phyloP scores from a whole-genome alignment of 331 rosid genomes.

The Erythrophleum ivorense region DNA sequence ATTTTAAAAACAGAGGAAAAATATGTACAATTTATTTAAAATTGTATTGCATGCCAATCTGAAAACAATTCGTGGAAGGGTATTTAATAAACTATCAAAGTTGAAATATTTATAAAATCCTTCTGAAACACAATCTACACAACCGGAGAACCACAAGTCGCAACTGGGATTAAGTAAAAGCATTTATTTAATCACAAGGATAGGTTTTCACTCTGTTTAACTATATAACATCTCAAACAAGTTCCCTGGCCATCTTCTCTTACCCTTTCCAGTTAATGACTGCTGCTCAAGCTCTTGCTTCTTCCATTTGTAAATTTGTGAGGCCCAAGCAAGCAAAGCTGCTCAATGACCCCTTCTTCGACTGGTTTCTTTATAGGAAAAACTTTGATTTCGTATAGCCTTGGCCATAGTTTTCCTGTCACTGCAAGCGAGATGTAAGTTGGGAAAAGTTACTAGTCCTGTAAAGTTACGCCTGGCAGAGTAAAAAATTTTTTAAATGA shows the following conservation, averaged over 20 bases:
- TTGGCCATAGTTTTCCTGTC: conserved; percentile 73
- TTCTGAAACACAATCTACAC: too few species aligned
- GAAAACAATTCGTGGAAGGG: neutral
- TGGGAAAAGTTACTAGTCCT: neutral
- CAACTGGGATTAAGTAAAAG: neutral
- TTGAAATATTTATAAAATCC: too few species aligned
- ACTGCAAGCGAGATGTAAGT: conserved; percentile 40
- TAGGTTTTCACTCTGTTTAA: neutral
- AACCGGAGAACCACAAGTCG: too few species aligned
- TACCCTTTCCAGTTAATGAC: neutral
- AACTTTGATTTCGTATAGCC: conserved; percentile 60
- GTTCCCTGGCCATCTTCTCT: neutral
- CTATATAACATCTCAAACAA: neutral
- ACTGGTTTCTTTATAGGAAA: conserved; percentile 40
- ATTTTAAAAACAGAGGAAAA: too few species aligned
- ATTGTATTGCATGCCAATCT: neutral
- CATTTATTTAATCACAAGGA: neutral
- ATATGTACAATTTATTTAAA: too few species aligned
- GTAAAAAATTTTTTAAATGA: too few species aligned
- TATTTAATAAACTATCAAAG: too few species aligned
- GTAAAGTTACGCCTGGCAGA: neutral
- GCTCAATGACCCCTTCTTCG: conserved; percentile 39
- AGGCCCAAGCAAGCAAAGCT: conserved; percentile 49
- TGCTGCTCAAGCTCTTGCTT: neutral
- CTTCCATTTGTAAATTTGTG: conserved; percentile 16